A percentile compares a stretch with the other conserved stretches of the same genome.
phyloP scores from a whole-genome alignment of 2,329 filamentous ascomycete genomes.

The Zymoseptoria ardabiliae region DNA sequence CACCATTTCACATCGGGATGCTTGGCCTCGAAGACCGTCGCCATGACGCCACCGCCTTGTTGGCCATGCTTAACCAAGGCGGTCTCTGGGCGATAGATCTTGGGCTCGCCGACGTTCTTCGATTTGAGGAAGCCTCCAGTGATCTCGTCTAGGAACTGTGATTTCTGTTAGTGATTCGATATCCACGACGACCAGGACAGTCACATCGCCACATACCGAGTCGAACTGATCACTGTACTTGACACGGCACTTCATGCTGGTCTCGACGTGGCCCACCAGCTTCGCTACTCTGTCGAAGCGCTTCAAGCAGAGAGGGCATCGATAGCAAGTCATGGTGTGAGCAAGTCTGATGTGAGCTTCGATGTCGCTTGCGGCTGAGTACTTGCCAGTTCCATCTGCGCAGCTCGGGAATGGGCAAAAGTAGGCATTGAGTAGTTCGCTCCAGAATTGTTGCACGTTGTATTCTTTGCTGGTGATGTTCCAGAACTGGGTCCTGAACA shows the following conservation, averaged over 20 bases:
- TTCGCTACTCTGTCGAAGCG: constrained; percentile 32
- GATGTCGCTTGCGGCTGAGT: constrained; percentile 25
- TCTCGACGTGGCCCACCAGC: constrained; percentile 37
- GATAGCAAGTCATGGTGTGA: constrained; percentile 32
- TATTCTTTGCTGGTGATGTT: constrained; percentile 31
- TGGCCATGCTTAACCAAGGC: constrained; percentile 7
- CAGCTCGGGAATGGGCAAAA: constrained; percentile 50
- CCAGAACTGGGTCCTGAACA: constrained; percentile 13
- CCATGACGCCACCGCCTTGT: constrained; percentile 7
- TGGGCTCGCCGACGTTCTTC: constrained; percentile 12
- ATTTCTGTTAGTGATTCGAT: not conserved
- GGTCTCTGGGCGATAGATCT: constrained; percentile 12
- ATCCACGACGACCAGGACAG: not conserved
- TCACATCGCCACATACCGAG: constrained; percentile 14
- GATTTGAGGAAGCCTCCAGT: constrained; percentile 35
- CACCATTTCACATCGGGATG: not conserved
- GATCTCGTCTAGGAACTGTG: constrained; percentile 31
- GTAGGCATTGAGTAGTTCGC: constrained; percentile 39
- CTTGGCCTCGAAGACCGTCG: constrained; percentile 7
- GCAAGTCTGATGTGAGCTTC: constrained; percentile 25
- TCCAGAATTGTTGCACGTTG: constrained; percentile 42
- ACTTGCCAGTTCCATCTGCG: constrained; percentile 26
- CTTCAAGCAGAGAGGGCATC: constrained; percentile 36
- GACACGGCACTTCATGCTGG: constrained; percentile 30
- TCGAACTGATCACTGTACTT: constrained; percentile 31